phyloP scores from a whole-genome alignment of 306 rosid species.

The Cucurbita maxima region DNA sequence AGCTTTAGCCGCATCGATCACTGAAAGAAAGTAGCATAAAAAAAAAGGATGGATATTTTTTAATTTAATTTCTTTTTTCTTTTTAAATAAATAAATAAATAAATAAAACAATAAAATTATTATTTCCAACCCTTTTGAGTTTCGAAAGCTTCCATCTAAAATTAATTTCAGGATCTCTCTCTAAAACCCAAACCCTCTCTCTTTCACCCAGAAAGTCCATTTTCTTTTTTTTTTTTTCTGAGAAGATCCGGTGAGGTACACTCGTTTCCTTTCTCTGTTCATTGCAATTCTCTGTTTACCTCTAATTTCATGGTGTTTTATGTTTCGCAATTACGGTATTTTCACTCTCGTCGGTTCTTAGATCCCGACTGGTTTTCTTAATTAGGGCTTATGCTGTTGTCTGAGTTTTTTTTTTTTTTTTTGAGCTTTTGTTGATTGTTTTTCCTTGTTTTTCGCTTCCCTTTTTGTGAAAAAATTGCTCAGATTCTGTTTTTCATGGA shows the following conservation, averaged over 20 bases:
- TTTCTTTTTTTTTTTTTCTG: background rate
- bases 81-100: no score
- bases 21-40: background rate
- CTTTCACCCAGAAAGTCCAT: constrained; percentile 11
- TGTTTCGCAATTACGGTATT: background rate
- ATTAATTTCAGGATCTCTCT: constrained; percentile 7
- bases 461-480: constrained; percentile 14
- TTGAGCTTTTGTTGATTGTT: background rate
- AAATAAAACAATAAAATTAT: no score
- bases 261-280: background rate
- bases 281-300: constrained; percentile 1
- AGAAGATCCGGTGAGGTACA: constrained; percentile 56
- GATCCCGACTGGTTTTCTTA: constrained; percentile 6
- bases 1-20: background rate
- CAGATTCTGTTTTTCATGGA: constrained; percentile 57
- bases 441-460: background rate
- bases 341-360: background rate
- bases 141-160: background rate
- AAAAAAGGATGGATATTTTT: background rate
- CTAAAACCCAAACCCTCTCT: constrained; percentile 27
- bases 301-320: background rate
- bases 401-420: background rate
- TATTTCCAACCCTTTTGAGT: background rate
- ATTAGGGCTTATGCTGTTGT: constrained; percentile 28
- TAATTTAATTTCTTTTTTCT: no score